These are phyloP conservation scores for Aspergillus udagawae DNA, from an alignment of 2,329 filamentous ascomycete genomes.

Conservation along the genomic window DNA sequence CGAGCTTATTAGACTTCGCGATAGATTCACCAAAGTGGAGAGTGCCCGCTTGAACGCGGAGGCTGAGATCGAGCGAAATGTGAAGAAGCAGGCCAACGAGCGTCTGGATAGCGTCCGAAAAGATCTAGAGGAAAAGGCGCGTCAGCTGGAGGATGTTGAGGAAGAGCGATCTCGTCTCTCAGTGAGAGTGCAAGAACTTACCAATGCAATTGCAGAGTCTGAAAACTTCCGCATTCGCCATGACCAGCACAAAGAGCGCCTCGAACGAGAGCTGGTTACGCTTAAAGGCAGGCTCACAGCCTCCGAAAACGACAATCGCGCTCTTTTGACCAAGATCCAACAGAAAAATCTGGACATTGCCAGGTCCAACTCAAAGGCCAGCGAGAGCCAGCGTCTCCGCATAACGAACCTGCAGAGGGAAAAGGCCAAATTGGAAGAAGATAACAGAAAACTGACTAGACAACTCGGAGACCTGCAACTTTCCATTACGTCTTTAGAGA, in stretches of 20 bases:
- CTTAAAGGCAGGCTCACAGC: constrained; percentile 84
- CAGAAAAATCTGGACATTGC: constrained; percentile 97
- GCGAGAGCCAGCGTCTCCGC: constrained; percentile 75
- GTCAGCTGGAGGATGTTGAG: constrained; percentile 74
- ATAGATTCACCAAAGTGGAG: constrained; percentile 80
- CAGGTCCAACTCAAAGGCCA: constrained; percentile 78
- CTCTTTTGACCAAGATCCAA: constrained; percentile 93
- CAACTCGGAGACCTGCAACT: constrained; percentile 84
- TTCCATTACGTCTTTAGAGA: constrained; percentile 77
- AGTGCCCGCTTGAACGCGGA: constrained; percentile 82
- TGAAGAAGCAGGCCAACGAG: constrained; percentile 74
- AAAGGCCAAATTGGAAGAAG: constrained; percentile 77
- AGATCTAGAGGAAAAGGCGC: constrained; percentile 75
- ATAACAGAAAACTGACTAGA: constrained; percentile 73
- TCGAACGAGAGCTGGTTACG: constrained; percentile 86
- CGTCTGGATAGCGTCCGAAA: constrained; percentile 71
- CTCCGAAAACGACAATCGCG: constrained; percentile 93
- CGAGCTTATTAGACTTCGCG: constrained; percentile 76
- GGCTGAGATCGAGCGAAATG: constrained; percentile 70
- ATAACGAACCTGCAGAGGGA: constrained; percentile 74
- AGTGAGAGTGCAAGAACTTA: constrained; percentile 77
- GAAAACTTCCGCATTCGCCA: constrained; percentile 85
- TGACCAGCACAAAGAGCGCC: constrained; percentile 88
- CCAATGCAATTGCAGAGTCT: constrained; percentile 81
- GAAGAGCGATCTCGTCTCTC: constrained; percentile 72